Percentiles rank a stretch among this genome's conserved stretches.
Evolutionary conservation across 495 filamentous ascomycete species (phyloP).

Genomic region (Aspergillus avenaceus): DNA sequence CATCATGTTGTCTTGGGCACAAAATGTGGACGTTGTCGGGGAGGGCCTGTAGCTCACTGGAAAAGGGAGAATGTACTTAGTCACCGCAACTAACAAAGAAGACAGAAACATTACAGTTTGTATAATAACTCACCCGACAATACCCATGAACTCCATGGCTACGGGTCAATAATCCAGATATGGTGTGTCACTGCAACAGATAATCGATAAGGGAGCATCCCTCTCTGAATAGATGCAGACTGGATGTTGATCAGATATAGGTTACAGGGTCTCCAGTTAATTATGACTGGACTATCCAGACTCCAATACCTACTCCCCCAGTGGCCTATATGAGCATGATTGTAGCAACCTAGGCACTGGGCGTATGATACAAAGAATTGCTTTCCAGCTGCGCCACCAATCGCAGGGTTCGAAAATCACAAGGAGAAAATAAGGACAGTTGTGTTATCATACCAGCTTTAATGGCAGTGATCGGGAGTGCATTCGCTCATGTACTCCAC

Average conservation of each 20-base stretch:
- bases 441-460: neutral
- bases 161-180: constrained; percentile 7
- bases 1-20: constrained; percentile 43
- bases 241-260: neutral
- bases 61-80: neutral
- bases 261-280: neutral
- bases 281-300: neutral
- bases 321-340: neutral
- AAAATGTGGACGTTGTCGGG: constrained; percentile 45
- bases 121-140: constrained; percentile 34
- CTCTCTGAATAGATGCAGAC: constrained; percentile 5
- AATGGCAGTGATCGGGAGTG: neutral
- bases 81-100: neutral
- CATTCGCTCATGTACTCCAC: neutral
- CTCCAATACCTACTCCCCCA: neutral
- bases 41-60: constrained; percentile 42
- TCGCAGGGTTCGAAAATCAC: neutral
- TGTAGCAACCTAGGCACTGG: neutral
- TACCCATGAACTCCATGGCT: constrained; percentile 43
- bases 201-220: constrained; percentile 14
- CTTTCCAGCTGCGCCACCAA: constrained; percentile 1
- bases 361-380: neutral
- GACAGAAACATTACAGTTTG: neutral
- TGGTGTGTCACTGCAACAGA: constrained; percentile 4
- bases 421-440: neutral